Evolutionary conservation across 768 basidiomycete genomes (phyloP).

Genomic region (Suillus alpinus): DNA sequence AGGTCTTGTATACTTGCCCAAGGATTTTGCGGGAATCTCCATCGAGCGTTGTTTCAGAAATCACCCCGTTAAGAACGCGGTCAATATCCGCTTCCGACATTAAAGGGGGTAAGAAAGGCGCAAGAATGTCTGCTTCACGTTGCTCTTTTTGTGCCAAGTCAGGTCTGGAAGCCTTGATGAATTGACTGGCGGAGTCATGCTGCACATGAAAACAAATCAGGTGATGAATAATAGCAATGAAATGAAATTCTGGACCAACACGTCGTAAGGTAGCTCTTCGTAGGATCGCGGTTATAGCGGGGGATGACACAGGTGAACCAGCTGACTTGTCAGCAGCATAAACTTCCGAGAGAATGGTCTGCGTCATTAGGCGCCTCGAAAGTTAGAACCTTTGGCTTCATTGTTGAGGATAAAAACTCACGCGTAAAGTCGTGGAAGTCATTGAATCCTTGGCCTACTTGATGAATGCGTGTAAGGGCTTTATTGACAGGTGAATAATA

Average conservation of each 20-base stretch:
- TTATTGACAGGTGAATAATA: not conserved
- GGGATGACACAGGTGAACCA: conserved; percentile 41
- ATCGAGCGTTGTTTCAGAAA: conserved; percentile 26
- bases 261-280: conserved; percentile 58
- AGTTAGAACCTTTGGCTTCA: not conserved
- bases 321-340: conserved; percentile 63
- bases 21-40: conserved; percentile 24
- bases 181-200: conserved; percentile 61
- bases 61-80: conserved; percentile 40
- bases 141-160: conserved; percentile 67
- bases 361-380: not conserved
- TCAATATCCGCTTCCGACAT: conserved; percentile 58
- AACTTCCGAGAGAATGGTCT: conserved; percentile 72
- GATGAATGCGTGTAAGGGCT: conserved; percentile 4
- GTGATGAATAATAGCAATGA: not conserved
- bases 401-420: conserved; percentile 29
- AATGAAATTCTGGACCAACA: conserved; percentile 38
- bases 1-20: conserved; percentile 58
- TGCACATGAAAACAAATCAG: conserved; percentile 26
- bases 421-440: conserved; percentile 56
- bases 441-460: conserved; percentile 53
- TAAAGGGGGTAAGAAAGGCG: conserved; percentile 57
- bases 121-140: conserved; percentile 53
- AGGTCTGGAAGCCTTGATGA: conserved; percentile 50
- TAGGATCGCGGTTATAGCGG: conserved; percentile 50